Evolutionary conservation across 1,139 yeast genomes (phyloP).

Genomic region (Wickerhamomyces sp.): DNA sequence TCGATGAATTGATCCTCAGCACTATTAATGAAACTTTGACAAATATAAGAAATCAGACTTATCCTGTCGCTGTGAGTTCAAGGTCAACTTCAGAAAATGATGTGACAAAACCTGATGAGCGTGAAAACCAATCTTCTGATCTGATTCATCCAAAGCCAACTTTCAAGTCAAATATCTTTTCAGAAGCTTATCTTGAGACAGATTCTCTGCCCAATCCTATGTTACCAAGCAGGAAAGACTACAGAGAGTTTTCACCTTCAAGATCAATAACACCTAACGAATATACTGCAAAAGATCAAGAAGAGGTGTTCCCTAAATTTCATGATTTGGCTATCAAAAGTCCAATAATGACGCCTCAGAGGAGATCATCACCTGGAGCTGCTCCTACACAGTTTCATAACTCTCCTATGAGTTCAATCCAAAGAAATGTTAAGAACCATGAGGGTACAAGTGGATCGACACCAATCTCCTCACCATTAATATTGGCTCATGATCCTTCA

Average conservation of each 20-base stretch:
- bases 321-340: slow-evolving; percentile 20
- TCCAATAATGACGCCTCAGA: slow-evolving; percentile 40
- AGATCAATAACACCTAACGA: slow-evolving; percentile 38
- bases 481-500: slow-evolving; percentile 21
- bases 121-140: not conserved
- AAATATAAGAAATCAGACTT: slow-evolving; percentile 23
- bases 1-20: slow-evolving; percentile 64
- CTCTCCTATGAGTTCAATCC: slow-evolving; percentile 52
- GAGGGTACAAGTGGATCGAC: slow-evolving; percentile 28
- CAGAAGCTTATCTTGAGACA: slow-evolving; percentile 37
- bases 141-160: slow-evolving; percentile 22
- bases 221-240: slow-evolving; percentile 4
- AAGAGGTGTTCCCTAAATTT: slow-evolving; percentile 13
- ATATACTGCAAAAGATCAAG: slow-evolving; percentile 5
- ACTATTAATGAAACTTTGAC: slow-evolving; percentile 58
- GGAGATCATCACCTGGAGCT: slow-evolving; percentile 48
- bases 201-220: slow-evolving; percentile 26
- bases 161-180: slow-evolving; percentile 32
- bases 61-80: slow-evolving; percentile 9
- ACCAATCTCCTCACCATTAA: slow-evolving; percentile 43
- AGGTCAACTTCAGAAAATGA: slow-evolving; percentile 2
- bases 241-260: slow-evolving; percentile 26
- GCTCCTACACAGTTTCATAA: slow-evolving; percentile 32
- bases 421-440: slow-evolving; percentile 36
- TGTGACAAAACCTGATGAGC: not conserved